Conservation (phyloP, 139 green algal species). For the Zygnema cylindricum region DNA sequence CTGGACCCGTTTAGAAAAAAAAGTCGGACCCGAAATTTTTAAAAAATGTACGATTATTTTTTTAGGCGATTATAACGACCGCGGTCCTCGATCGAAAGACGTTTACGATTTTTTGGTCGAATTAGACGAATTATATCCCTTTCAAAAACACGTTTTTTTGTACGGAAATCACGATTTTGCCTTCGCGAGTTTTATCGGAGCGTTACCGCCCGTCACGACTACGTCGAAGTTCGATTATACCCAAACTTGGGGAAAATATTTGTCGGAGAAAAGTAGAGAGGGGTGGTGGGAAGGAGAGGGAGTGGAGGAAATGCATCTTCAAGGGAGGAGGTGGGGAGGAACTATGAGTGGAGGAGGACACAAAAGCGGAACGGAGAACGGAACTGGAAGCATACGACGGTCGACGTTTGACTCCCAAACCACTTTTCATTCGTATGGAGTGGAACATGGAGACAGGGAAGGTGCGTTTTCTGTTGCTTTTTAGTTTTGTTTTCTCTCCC, state of each 20-base stretch:
- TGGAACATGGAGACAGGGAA: constrained; percentile 49
- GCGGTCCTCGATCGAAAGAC: constrained; percentile 27
- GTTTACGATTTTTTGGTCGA: constrained; percentile 46
- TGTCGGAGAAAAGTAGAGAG: constrained; percentile 30
- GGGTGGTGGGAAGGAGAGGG: constrained; percentile 46
- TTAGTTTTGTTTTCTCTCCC: too few species aligned
- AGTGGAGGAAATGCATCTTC: constrained; percentile 46
- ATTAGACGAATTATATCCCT: constrained; percentile 15
- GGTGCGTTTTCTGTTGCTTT: constrained; percentile 9
- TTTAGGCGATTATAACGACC: constrained; percentile 62
- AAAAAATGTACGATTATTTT: constrained; percentile 51
- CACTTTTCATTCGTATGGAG: constrained; percentile 59
- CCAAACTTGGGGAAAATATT: constrained; percentile 31
- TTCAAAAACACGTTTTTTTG: constrained; percentile 60
- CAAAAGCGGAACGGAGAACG: constrained; percentile 2
- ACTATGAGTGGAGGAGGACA: constrained; percentile 37
- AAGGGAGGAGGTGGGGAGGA: constrained; percentile 52
- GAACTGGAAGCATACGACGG: too few species aligned
- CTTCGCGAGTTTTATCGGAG: constrained; percentile 42
- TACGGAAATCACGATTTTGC: constrained; percentile 62
- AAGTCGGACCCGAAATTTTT: constrained; percentile 20
- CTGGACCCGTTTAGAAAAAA: constrained; percentile 40
- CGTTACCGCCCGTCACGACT: background rate
- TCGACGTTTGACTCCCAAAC: constrained; percentile 54
- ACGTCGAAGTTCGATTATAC: background rate